Percentiles rank a stretch among this genome's conserved stretches.
These are phyloP conservation scores for Ceratocystis huliohia DNA, from an alignment of 2,329 filamentous ascomycete species.

Conservation along the genomic window DNA sequence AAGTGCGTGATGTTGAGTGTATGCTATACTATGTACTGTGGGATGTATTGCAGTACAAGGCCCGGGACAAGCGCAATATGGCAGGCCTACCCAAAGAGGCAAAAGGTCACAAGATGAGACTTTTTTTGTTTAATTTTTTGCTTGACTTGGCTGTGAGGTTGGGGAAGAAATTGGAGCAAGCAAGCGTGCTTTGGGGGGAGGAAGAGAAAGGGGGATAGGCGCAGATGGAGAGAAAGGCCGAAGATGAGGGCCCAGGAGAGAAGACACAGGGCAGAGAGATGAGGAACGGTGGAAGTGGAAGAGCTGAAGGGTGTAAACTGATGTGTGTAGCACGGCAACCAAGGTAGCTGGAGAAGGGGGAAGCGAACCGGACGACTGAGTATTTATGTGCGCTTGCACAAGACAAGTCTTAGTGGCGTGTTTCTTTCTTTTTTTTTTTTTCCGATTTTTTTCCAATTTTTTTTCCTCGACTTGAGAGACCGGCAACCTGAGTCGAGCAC, in stretches of 20 bases:
- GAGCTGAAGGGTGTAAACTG: not conserved
- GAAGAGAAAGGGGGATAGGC: not conserved
- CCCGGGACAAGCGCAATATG: not conserved
- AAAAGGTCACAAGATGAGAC: constrained; percentile 6
- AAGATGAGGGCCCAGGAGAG: not conserved
- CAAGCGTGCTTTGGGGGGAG: not conserved
- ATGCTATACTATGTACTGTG: not conserved
- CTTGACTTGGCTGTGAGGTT: constrained; percentile 4
- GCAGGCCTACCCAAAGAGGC: not conserved
- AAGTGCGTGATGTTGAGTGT: constrained; percentile 3
- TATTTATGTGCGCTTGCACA: constrained; percentile 9
- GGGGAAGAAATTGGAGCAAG: not conserved
- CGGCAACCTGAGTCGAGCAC: not conserved
- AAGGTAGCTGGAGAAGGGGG: not conserved
- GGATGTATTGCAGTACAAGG: constrained; percentile 3
- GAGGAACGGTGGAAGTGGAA: not conserved
- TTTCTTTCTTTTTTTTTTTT: constrained; percentile 2
- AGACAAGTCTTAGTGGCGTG: constrained; percentile 1
- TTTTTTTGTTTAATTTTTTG: not conserved
- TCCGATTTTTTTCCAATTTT: not conserved
- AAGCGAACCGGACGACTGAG: constrained; percentile 7
- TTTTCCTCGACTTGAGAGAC: not conserved
- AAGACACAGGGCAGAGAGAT: not conserved
- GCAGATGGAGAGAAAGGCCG: not conserved
- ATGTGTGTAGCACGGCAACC: not conserved